phyloP scores from a whole-genome alignment of 768 basidiomycete species.

The Rubroboletus pulcherrimus region DNA sequence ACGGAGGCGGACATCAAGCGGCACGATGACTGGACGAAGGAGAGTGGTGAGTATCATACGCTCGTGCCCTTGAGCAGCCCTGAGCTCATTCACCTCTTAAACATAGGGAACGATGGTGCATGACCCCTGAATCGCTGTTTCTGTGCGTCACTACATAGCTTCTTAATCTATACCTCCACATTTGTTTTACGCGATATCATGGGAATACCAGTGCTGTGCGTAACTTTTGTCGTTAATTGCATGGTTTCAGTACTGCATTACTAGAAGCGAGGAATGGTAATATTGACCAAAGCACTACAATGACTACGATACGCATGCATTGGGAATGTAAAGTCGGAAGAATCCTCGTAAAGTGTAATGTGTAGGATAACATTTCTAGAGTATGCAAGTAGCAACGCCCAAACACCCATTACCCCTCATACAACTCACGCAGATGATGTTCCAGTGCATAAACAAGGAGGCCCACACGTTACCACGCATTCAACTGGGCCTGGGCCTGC shows the following conservation, averaged over 20 bases:
- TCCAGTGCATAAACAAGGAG: background rate
- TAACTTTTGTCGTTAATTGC: background rate
- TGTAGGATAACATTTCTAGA: constrained; percentile 23
- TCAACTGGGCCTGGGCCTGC: constrained; percentile 48
- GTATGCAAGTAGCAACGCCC: constrained; percentile 1
- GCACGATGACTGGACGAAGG: constrained; percentile 81
- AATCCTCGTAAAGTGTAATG: constrained; percentile 2
- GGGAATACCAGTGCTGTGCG: constrained; percentile 11
- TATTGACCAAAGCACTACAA: constrained; percentile 17
- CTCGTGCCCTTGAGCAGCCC: background rate
- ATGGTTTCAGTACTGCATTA: background rate
- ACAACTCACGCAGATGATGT: background rate
- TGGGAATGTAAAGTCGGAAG: constrained; percentile 2
- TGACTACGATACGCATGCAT: constrained; percentile 20
- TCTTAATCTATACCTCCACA: constrained; percentile 21
- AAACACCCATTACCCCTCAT: constrained; percentile 1
- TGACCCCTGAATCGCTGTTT: constrained; percentile 7
- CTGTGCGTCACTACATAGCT: background rate
- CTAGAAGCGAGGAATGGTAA: constrained; percentile 9
- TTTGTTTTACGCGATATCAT: constrained; percentile 6
- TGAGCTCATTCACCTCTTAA: background rate
- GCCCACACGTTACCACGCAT: constrained; percentile 6
- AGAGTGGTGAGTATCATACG: constrained; percentile 56
- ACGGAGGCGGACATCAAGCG: constrained; percentile 80
- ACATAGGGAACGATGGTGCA: constrained; percentile 32